phyloP scores from a whole-genome alignment of 805 yeast species.

The Alloascoidea hylecoeti region DNA sequence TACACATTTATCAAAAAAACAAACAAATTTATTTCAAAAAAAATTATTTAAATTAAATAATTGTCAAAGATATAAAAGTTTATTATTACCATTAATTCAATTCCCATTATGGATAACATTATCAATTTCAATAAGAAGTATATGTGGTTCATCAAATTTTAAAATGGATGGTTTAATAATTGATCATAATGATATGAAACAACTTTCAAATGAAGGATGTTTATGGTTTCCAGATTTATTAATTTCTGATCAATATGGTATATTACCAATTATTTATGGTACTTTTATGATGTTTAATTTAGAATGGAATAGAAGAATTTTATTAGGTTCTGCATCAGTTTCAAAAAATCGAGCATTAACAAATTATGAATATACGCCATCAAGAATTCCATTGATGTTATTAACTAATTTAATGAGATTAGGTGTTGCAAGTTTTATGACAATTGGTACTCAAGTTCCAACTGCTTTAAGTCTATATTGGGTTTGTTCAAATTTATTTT shows the following conservation, averaged over 20 bases:
- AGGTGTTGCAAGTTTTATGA: constrained; percentile 70
- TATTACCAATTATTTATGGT: constrained; percentile 64
- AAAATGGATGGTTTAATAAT: constrained; percentile 12
- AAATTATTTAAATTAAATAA: constrained; percentile 47
- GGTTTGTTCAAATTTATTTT: constrained; percentile 73
- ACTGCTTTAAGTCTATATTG: constrained; percentile 74
- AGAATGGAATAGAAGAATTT: constrained; percentile 67
- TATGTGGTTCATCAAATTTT: constrained; percentile 36
- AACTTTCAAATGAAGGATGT: constrained; percentile 33
- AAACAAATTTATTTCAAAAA: constrained; percentile 63
- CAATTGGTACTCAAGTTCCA: constrained; percentile 77
- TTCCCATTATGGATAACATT: constrained; percentile 78
- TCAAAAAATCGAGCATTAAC: constrained; percentile 15
- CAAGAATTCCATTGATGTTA: constrained; percentile 12
- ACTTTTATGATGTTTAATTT: constrained; percentile 58
- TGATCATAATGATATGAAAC: constrained; percentile 12
- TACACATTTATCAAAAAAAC: constrained; percentile 58
- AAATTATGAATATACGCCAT: no score
- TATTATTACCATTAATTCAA: constrained; percentile 58
- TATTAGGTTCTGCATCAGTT: constrained; percentile 15
- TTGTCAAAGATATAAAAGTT: constrained; percentile 73
- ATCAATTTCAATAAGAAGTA: constrained; percentile 58
- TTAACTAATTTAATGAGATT: constrained; percentile 59
- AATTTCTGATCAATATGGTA: constrained; percentile 41
- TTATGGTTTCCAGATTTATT: constrained; percentile 51